These are phyloP conservation scores for Trichoderma endophyticum DNA, from an alignment of 2,329 filamentous ascomycete genomes.

Conservation along the genomic window DNA sequence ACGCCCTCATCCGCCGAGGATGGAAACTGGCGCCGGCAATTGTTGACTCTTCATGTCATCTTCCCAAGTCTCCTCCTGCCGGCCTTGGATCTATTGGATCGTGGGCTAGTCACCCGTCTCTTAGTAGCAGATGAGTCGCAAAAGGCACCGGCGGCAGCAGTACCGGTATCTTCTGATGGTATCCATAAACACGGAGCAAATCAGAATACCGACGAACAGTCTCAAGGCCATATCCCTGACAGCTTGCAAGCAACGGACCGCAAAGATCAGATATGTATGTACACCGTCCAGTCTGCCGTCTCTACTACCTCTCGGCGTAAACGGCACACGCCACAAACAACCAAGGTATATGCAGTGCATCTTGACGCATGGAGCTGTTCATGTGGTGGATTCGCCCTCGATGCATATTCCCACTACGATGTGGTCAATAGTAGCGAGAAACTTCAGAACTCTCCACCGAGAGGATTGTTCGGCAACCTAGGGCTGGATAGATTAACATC, in stretches of 20 bases:
- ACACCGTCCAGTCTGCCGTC: conserved; percentile 62
- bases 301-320: conserved; percentile 30
- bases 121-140: not conserved
- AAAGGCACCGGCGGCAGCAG: not conserved
- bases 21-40: conserved; percentile 47
- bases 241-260: not conserved
- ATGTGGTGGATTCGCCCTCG: conserved; percentile 79
- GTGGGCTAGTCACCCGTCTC: conserved; percentile 63
- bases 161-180: not conserved
- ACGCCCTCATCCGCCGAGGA: not conserved
- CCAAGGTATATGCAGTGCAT: conserved; percentile 63
- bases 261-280: conserved; percentile 37
- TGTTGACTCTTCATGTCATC: conserved; percentile 81
- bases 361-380: conserved; percentile 81
- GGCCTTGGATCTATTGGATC: conserved; percentile 83
- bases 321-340: conserved; percentile 19
- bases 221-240: no score
- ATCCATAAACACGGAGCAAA: not conserved
- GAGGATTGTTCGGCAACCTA: conserved; percentile 48
- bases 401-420: conserved; percentile 53
- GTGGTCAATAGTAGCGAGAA: not conserved
- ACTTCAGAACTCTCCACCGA: not conserved
- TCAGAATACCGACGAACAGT: not conserved
- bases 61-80: conserved; percentile 79
- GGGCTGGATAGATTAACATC: conserved; percentile 36